A percentile compares a stretch with the other conserved stretches of the same genome.
Conservation (phyloP, 805 yeast genomes). For the Starmerella bacillaris region DNA sequence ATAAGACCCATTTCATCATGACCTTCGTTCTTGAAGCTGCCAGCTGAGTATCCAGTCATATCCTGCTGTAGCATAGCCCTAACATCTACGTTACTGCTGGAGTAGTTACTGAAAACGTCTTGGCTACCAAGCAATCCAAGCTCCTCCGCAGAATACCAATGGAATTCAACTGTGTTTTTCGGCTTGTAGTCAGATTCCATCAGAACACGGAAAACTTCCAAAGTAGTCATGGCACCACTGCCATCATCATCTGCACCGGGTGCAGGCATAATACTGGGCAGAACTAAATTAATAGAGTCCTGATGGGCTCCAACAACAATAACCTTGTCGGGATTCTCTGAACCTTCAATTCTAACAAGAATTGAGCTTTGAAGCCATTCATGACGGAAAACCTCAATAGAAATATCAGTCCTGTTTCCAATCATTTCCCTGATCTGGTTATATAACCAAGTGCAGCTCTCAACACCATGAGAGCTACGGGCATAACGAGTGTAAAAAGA, state of each 20-base stretch:
- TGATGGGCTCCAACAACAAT: slow-evolving; percentile 80
- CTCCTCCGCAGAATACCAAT: slow-evolving; percentile 91
- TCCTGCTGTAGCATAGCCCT: slow-evolving; percentile 85
- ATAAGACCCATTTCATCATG: slow-evolving; percentile 63
- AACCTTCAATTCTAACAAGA: slow-evolving; percentile 38
- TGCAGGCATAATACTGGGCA: slow-evolving; percentile 51
- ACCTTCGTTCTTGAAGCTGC: slow-evolving; percentile 25
- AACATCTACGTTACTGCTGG: slow-evolving; percentile 32
- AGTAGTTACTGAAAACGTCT: slow-evolving; percentile 49
- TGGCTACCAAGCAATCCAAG: slow-evolving; percentile 76
- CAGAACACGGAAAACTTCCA: slow-evolving; percentile 57
- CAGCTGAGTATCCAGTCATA: slow-evolving; percentile 66
- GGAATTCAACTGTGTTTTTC: slow-evolving; percentile 69
- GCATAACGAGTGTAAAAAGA: slow-evolving; percentile 63
- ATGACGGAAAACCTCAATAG: slow-evolving; percentile 39
- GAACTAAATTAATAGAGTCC: slow-evolving; percentile 59
- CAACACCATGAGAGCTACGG: slow-evolving; percentile 49
- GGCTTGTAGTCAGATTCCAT: slow-evolving; percentile 33
- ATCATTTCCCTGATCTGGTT: slow-evolving; percentile 27
- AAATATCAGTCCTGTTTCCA: slow-evolving; percentile 25
- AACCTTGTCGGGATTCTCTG: slow-evolving; percentile 27
- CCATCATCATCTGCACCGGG: slow-evolving; percentile 97
- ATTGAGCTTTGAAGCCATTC: slow-evolving; percentile 66
- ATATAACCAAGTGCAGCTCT: slow-evolving; percentile 54
- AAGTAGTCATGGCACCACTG: slow-evolving; percentile 61